Evolutionary conservation across 768 basidiomycete species (phyloP), one percentile per base, ranked within the genome.

Genomic region (Mrakia gelida): DNA sequence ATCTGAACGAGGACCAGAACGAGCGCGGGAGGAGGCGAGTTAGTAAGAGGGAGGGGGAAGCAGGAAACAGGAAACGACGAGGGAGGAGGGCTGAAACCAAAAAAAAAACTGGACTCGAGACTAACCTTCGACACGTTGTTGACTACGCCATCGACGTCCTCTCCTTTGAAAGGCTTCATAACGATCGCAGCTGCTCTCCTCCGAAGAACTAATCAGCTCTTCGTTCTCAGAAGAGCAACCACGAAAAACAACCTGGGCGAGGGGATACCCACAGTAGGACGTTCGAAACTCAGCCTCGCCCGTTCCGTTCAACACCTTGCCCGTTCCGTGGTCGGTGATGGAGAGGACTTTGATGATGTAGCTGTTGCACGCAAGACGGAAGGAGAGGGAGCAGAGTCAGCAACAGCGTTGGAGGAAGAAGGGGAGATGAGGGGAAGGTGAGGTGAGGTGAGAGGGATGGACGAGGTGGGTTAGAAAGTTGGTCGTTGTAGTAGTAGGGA

Each of bases 151-250:
- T 99, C 97, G 26, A 99, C 92, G 6, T 98, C 96, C 84, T 99
- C 96, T 15, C 95, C 95, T 85, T 98, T 97, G 88, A 98, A 98
- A n/a, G 97, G 97, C 85, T 98, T 95, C 89, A 97, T 98, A 28
- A 99, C 96, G 80, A 99, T 94, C 9, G 97, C 97, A 43, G 76
- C 74, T 75, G 62, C 41, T 41, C 67, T 41, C 67, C 59, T 41
- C 67, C 67, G 67, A 70, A 70, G 67, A 70, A 70, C 67, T 41
- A 70, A 70, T 70, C 67, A 70, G 67, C 67, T 70, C 67, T 70
- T 70, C 67, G 67, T 38, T 11, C 10, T 43, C 67, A 70, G 67
- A 70, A 70, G 67, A 70, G 67, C 67, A 70, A 43, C 67, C 41
- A 70, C 67, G 67, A 70, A 41, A 18, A 70, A 3, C 34, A 70